Evolutionary conservation across 345 rosid genomes (phyloP), one percentile per base, ranked within the genome.

Genomic region (Bruguiera parviflora): DNA sequence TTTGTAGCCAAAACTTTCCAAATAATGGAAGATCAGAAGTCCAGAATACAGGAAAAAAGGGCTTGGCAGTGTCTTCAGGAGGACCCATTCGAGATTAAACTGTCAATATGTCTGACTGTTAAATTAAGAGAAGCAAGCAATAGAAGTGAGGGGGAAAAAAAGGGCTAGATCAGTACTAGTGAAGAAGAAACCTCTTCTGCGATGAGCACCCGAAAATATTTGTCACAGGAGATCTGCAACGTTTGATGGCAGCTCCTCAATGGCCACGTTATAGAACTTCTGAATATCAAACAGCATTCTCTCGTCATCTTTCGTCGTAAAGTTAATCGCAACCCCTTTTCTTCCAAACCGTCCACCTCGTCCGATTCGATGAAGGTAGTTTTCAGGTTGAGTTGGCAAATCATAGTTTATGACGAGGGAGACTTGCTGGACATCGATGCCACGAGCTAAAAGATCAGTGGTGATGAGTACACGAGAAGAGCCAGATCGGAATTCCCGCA

Each of bases 351-450:
- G 79, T 20, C 86, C 86, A 57, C 86, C 73, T 52, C 86, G 72
- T 37, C 86, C 86, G 13, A 83, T 83, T 58, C 86, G 86, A 62
- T 83, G 86, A 51, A 83, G 86, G 73, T 83, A 83, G 72, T 83
- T 83, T 66, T 83, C 86, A 0, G 86, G 86, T 70, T 83, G 86
- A 64, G 84, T 83, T 5, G 86, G 86, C 74, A 83, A 75, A 70
- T 83, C 86, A 29, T 80, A 83, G 81, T 83, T 83, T 47, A 83
- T 83, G 29, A 83, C 86, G 5, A 83, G 81, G 2, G 86, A 83
- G n/a, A 83, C 86, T 37, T 83, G 86, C 76, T 83, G 86, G 61
- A 83, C 86, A 67, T 83, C 86, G 29, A 83, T 83, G 59, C 86
- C 86, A 56, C 85, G 85, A 52, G 83, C 85, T 55, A 82, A 55